Base-by-base conservation (phyloP, 2,329 filamentous ascomycete species). In the Didymosphaeria variabile region DNA sequence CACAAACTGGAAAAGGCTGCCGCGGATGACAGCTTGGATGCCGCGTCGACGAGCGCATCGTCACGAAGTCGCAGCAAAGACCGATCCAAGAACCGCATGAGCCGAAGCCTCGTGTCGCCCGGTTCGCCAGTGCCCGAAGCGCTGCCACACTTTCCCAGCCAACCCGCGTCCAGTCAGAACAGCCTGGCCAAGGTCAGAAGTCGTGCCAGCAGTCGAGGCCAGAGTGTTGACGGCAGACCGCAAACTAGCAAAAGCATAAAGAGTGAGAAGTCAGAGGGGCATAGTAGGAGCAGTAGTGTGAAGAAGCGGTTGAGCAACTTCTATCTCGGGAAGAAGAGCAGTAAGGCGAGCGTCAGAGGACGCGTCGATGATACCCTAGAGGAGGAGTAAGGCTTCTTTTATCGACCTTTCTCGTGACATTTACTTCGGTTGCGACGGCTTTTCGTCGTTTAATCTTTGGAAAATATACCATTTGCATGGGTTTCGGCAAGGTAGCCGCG, bases 241-340 rank as follows among this genome's bases (percentile, higher is more conserved):
- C 68, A 71, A 19, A 78, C 73, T 1, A 65, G 72, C 54, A 76
- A 73, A 61, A 80, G 76, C 44, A 67, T 74, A 32, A 76, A 84
- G 46, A 82, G 78, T 40, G 72, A 75, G 44, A 77, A 79, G 4
- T 72, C 81, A 40, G 75, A 78, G 58, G 84, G 84, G 29, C 60
- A 65, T 55, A 86, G 86, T 15, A 75, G 67, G 34, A 71, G 70
- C 55, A 87, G 88, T 60, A 87, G 88, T 60, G 86, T 96, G 67
- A 88, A 90, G 79, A 94, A 93, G 81, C 82, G 93, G 72, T 83
- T 96, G 67, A 95, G 91, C 75, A 82, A 93, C 70, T 82, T 96
- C 72, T 91, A 90, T 75, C 84, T 93, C 54, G 89, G 90, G 32
- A 90, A 88, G 76, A 92, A 91, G 80, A 82, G 81, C 49, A 88